A percentile compares a stretch with the other conserved stretches of the same genome.
phyloP scores from a whole-genome alignment of 257 asterid species.

The Petunia secreta region DNA sequence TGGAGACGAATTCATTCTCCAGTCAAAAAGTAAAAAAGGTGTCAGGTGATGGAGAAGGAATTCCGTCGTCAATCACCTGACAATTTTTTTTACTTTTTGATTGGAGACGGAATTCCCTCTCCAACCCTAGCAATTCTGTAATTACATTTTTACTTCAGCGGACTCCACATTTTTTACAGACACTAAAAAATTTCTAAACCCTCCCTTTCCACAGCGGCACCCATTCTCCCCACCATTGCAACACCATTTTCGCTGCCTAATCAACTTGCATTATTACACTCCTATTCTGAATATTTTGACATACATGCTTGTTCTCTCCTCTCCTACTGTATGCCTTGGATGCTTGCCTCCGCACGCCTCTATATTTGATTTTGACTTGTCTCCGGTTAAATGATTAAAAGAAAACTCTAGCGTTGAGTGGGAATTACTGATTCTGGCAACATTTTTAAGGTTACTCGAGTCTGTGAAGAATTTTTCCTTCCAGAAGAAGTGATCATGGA shows the following conservation, averaged over 20 bases:
- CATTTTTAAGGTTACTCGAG: constrained; percentile 67
- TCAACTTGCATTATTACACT: background rate
- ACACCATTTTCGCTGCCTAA: background rate
- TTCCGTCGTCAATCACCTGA: too few relatives aligned
- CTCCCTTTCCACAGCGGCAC: too few relatives aligned
- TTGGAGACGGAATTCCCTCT: too few relatives aligned
- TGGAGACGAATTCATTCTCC: too few relatives aligned
- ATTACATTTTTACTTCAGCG: too few relatives aligned
- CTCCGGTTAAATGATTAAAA: background rate
- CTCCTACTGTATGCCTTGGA: background rate
- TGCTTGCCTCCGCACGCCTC: background rate
- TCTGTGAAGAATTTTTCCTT: constrained; percentile 87
- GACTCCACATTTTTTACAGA: too few relatives aligned
- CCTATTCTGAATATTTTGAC: background rate
- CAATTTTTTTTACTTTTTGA: too few relatives aligned
- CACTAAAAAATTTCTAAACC: too few relatives aligned
- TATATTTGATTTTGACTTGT: background rate
- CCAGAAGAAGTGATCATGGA: constrained; percentile 95
- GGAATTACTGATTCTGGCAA: background rate
- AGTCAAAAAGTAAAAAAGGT: too few relatives aligned
- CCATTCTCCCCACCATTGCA: too few relatives aligned
- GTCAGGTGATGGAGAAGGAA: too few relatives aligned
- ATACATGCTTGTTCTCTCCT: background rate
- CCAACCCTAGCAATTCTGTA: too few relatives aligned
- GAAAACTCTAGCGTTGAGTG: background rate